Percentiles rank a stretch among this genome's conserved stretches.
phyloP scores from a whole-genome alignment of 1,284 basidiomycete genomes.

The Trametes hirsuta region DNA sequence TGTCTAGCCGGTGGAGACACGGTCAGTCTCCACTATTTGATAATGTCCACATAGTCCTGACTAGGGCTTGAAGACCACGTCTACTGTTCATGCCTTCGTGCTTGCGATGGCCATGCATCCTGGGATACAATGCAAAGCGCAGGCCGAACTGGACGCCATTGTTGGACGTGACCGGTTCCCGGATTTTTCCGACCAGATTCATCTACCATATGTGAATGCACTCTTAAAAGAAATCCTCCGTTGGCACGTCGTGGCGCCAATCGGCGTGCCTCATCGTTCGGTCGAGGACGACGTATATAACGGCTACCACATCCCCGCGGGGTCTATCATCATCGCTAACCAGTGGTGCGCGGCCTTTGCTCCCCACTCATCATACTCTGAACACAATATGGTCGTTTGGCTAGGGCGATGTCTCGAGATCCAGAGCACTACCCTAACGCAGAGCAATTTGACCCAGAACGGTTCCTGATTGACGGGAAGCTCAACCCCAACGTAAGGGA shows the following conservation, averaged over 20 bases:
- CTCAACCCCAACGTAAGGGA: background rate
- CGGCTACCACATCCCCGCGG: slow-evolving; percentile 11
- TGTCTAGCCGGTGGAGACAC: slow-evolving; percentile 18
- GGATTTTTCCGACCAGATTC: slow-evolving; percentile 29
- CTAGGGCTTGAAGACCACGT: slow-evolving; percentile 1
- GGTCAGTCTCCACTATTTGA: background rate
- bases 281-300: slow-evolving; percentile 16
- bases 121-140: slow-evolving; percentile 33
- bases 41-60: background rate
- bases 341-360: background rate
- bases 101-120: slow-evolving; percentile 35
- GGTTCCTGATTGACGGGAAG: slow-evolving; percentile 4
- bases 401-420: slow-evolving; percentile 9
- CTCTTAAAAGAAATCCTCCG: slow-evolving; percentile 37
- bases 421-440: slow-evolving; percentile 1
- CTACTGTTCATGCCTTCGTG: slow-evolving; percentile 25
- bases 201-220: slow-evolving; percentile 35
- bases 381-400: background rate
- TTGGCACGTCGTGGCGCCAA: slow-evolving; percentile 28
- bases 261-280: slow-evolving; percentile 11
- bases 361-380: background rate
- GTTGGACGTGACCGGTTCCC: slow-evolving; percentile 34
- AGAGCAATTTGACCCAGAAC: slow-evolving; percentile 1
- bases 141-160: slow-evolving; percentile 35
- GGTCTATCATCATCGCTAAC: slow-evolving; percentile 8